phyloP scores from a whole-genome alignment of 441 rosid species.

The Rhodomyrtus psidioides region DNA sequence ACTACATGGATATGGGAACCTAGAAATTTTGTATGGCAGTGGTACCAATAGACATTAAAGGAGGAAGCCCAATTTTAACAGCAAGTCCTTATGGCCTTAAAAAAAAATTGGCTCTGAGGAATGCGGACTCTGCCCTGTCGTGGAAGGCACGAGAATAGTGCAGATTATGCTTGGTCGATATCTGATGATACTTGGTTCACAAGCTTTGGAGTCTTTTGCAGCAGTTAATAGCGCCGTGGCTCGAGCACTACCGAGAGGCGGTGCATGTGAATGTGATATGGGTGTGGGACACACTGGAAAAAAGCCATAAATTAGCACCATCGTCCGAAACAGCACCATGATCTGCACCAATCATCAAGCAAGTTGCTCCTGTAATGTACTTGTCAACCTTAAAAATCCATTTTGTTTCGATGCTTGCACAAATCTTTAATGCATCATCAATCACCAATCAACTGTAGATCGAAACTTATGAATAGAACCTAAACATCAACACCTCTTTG shows the following conservation, averaged over 20 bases:
- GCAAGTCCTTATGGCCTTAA: background rate
- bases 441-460: background rate
- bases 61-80: background rate
- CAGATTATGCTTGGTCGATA: background rate
- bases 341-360: background rate
- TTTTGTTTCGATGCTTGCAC: background rate
- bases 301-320: background rate
- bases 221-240: background rate
- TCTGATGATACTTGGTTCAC: background rate
- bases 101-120: background rate
- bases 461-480: background rate
- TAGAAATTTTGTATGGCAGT: background rate
- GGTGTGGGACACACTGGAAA: background rate
- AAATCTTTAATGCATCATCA: background rate
- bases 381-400: background rate
- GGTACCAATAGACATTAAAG: background rate
- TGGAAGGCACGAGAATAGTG: background rate
- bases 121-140: background rate
- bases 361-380: background rate
- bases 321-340: background rate
- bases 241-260: background rate
- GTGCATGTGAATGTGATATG: background rate
- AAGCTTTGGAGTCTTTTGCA: background rate
- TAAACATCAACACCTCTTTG: background rate
- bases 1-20: background rate